Conservation (phyloP, 805 yeast genomes). For the Barnettozyma sp. region DNA sequence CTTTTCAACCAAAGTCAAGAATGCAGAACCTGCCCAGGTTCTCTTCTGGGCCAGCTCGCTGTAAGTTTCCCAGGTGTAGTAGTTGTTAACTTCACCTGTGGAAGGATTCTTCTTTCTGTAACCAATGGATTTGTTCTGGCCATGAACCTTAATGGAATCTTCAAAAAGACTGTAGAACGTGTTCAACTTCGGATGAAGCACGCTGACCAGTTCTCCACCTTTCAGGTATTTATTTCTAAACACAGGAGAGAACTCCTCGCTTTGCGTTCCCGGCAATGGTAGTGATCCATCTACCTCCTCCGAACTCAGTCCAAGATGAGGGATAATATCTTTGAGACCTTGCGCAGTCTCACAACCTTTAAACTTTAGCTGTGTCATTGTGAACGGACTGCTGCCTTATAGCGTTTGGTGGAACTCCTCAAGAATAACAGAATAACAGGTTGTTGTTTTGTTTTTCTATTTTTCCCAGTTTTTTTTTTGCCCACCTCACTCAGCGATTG, state of each 20-base stretch:
- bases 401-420: too few species aligned
- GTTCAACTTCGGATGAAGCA: slow-evolving; percentile 37
- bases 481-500: too few species aligned
- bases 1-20: slow-evolving; percentile 36
- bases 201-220: slow-evolving; percentile 27
- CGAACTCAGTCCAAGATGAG: slow-evolving; percentile 15
- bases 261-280: slow-evolving; percentile 20
- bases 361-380: slow-evolving; percentile 10
- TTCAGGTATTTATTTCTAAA: slow-evolving; percentile 38
- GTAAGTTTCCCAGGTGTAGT: slow-evolving; percentile 40
- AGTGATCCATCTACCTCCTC: slow-evolving; percentile 17
- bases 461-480: neutral
- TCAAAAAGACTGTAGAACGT: slow-evolving; percentile 42
- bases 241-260: slow-evolving; percentile 43
- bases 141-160: slow-evolving; percentile 32
- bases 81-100: slow-evolving; percentile 32
- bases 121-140: slow-evolving; percentile 41
- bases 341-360: slow-evolving; percentile 3
- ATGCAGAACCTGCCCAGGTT: slow-evolving; percentile 48
- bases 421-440: too few species aligned
- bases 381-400: neutral
- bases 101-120: slow-evolving; percentile 29
- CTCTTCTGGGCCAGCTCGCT: slow-evolving; percentile 36
- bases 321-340: slow-evolving; percentile 13
- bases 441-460: too few species aligned